Evolutionary conservation across 441 rosid genomes (phyloP).

Genomic region (Gossypium gossypioides): DNA sequence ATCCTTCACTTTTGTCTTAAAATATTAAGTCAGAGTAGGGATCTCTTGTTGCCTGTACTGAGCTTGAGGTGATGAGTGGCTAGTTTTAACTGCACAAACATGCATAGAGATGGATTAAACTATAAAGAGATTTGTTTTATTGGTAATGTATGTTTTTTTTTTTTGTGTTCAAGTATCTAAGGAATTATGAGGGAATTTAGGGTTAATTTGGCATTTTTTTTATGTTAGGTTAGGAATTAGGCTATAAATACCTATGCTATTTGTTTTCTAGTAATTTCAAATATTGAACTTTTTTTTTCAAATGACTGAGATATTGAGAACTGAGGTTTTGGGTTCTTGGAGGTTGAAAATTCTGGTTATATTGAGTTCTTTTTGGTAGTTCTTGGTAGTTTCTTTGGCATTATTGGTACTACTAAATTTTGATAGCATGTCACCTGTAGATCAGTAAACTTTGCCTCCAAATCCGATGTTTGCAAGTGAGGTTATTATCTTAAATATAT

Average conservation of each 20-base stretch:
- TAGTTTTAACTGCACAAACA: neutral
- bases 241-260: neutral
- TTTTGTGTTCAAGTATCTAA: neutral
- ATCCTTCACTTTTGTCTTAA: neutral
- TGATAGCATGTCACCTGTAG: neutral
- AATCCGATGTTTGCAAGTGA: neutral
- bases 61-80: neutral
- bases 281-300: neutral
- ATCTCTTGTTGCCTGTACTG: neutral
- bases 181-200: neutral
- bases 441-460: neutral
- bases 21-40: neutral
- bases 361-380: neutral
- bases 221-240: neutral
- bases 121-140: neutral
- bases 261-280: neutral
- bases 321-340: neutral
- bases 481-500: neutral
- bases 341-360: neutral
- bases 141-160: neutral
- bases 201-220: neutral
- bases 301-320: neutral
- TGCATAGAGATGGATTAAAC: neutral
- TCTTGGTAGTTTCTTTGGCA: conserved; percentile 1
- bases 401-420: neutral